Base-by-base conservation (phyloP, 106 monocot genomes). In the Phalaenopsis aphrodite region DNA sequence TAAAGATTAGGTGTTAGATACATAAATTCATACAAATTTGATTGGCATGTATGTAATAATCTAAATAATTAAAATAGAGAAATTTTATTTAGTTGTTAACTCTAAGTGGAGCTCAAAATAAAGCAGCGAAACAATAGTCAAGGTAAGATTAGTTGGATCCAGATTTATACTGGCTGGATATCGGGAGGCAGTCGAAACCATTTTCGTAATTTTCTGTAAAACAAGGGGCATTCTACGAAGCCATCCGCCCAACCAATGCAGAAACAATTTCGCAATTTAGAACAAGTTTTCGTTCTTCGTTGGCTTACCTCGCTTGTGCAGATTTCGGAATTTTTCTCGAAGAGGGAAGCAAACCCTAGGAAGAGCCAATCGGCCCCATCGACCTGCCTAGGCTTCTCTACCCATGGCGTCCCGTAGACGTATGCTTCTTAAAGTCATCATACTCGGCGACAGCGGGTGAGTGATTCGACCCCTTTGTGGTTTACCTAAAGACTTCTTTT, bases 371-470 rank as follows among this genome's bases (percentile, higher is more conserved):
- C 68, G 23, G 43, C 19, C 36, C 8, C 58, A 1, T 64, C 49
- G 57, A 42, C 36, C 2, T 3, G 6, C 11, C 8, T 37, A 48
- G 5, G 21, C 39, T 21, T 72, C 17, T 30, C 48, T 41, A 69
- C 30, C 79, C 75, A 91, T 91, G 91, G 83, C 91, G 24, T 81
- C 88, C 47, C 79, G 91, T 9, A 71, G 88, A 79, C 74, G 91
- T 55, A 89, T 84, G 78, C 85, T 91, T 37, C 91, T 91, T 79
- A 91, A 91, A 79, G 91, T 91, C 80, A 91, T 89, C 83, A 87
- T 91, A 77, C 88, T 90, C 77, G 90, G 88, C n/a, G 90, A 90
- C 58, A 90, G 90, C 88, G 90, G 90, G 90, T 90, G 66, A 85
- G 83, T 38, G 67, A 24, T 37, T 78, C 47, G 56, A 42, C 55